These are phyloP conservation scores for Corynespora cassiicola DNA, from an alignment of 2,329 filamentous ascomycete genomes.

Conservation along the genomic window DNA sequence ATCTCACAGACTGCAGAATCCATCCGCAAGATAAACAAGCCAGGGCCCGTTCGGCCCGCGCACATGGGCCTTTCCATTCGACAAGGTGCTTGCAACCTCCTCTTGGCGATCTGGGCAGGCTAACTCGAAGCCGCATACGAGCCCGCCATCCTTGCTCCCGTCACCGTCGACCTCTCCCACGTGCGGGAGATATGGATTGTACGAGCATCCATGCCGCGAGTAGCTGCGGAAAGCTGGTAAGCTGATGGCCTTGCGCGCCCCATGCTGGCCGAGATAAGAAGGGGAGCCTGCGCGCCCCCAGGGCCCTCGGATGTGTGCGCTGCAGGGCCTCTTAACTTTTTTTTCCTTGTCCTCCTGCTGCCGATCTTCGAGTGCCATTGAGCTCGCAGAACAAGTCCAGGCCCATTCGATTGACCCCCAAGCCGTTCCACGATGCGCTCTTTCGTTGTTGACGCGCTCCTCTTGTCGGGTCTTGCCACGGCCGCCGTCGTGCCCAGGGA, in stretches of 20 bases:
- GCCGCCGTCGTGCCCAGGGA: conserved; percentile 29
- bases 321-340: conserved; percentile 27
- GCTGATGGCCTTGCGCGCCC: conserved; percentile 9
- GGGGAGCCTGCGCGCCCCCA: too few species aligned
- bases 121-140: conserved; percentile 13
- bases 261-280: conserved; percentile 30
- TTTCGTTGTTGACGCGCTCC: conserved; percentile 31
- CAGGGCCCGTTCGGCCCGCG: neutral
- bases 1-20: neutral
- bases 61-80: conserved; percentile 1
- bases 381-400: conserved; percentile 6
- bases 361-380: too few species aligned
- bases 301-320: conserved; percentile 11
- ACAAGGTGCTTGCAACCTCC: too few species aligned
- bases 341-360: conserved; percentile 13
- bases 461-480: conserved; percentile 34
- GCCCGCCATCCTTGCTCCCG: conserved; percentile 11
- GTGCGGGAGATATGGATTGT: conserved; percentile 28
- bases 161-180: conserved; percentile 27
- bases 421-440: conserved; percentile 32
- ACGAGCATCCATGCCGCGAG: conserved; percentile 19
- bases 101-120: conserved; percentile 28
- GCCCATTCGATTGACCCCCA: conserved; percentile 6
- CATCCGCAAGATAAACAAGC: conserved; percentile 1
- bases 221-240: conserved; percentile 16